Evolutionary conservation across 2,329 filamentous ascomycete species (phyloP).

Genomic region (Cercospora zeae-maydis): DNA sequence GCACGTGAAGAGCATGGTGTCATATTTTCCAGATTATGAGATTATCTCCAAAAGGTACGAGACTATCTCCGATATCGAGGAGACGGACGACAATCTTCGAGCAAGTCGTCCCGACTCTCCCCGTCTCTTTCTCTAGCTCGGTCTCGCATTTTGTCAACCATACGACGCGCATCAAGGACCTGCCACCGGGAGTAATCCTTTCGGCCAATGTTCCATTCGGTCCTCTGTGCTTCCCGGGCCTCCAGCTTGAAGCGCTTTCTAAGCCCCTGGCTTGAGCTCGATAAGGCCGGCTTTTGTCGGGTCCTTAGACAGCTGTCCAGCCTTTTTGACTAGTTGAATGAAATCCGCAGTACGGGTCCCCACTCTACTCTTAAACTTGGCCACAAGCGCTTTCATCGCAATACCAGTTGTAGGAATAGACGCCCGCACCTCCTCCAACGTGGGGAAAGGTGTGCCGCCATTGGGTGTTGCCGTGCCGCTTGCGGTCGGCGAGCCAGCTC

Average conservation of each 20-base stretch:
- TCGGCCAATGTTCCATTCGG: too few species aligned
- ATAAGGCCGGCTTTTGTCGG: constrained; percentile 27
- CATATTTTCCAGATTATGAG: background rate
- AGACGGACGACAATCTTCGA: too few species aligned
- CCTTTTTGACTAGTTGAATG: constrained; percentile 44
- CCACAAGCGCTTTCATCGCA: constrained; percentile 41
- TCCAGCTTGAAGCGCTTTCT: background rate
- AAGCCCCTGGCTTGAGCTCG: constrained; percentile 22
- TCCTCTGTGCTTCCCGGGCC: too few species aligned
- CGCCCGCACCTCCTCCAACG: constrained; percentile 44
- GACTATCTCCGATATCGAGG: too few species aligned
- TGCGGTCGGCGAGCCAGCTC: constrained; percentile 34
- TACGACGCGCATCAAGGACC: too few species aligned
- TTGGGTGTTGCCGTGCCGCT: constrained; percentile 22
- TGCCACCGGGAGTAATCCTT: too few species aligned
- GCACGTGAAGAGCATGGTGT: background rate
- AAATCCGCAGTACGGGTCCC: constrained; percentile 39
- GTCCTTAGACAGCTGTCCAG: constrained; percentile 29
- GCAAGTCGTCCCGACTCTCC: too few species aligned
- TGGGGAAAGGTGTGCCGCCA: constrained; percentile 35
- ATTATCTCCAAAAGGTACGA: background rate
- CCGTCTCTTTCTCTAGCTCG: too few species aligned
- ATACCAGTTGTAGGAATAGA: constrained; percentile 46
- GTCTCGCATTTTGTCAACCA: too few species aligned
- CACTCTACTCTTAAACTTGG: constrained; percentile 42